Conservation (phyloP, 2,329 filamentous ascomycete genomes). For the Helminthosporium solani region DNA sequence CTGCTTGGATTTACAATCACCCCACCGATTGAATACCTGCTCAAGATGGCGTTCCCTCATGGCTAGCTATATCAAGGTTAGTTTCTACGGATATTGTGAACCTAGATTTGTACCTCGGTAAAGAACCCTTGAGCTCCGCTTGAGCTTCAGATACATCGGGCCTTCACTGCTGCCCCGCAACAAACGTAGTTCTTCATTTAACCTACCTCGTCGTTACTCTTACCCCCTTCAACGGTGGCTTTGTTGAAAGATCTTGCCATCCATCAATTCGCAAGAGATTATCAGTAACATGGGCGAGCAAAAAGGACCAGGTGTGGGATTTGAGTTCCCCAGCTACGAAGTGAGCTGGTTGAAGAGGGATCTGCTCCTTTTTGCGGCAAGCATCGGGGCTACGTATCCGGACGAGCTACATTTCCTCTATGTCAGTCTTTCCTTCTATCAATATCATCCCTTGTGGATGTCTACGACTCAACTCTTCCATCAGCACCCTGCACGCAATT, state of each 20-base stretch:
- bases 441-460: not conserved
- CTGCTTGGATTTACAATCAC: not conserved
- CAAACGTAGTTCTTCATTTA: no score
- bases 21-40: not conserved
- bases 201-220: no score
- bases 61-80: conserved; percentile 8
- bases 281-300: conserved; percentile 29
- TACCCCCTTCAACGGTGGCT: no score
- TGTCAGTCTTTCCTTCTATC: conserved; percentile 51
- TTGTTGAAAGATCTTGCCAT: not conserved
- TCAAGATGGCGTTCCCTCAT: not conserved
- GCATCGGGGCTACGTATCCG: conserved; percentile 73
- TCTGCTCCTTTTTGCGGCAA: conserved; percentile 84
- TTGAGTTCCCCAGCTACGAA: conserved; percentile 73
- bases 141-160: conserved; percentile 18
- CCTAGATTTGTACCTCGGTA: conserved; percentile 37
- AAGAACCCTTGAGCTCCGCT: conserved; percentile 25
- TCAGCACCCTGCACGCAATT: not conserved
- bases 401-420: conserved; percentile 93
- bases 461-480: not conserved
- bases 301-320: conserved; percentile 61
- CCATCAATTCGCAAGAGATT: conserved; percentile 9
- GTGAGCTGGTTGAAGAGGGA: conserved; percentile 89
- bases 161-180: conserved; percentile 30
- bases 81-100: conserved; percentile 9